phyloP scores from a whole-genome alignment of 768 basidiomycete genomes.

The Tylopilus sp. region DNA sequence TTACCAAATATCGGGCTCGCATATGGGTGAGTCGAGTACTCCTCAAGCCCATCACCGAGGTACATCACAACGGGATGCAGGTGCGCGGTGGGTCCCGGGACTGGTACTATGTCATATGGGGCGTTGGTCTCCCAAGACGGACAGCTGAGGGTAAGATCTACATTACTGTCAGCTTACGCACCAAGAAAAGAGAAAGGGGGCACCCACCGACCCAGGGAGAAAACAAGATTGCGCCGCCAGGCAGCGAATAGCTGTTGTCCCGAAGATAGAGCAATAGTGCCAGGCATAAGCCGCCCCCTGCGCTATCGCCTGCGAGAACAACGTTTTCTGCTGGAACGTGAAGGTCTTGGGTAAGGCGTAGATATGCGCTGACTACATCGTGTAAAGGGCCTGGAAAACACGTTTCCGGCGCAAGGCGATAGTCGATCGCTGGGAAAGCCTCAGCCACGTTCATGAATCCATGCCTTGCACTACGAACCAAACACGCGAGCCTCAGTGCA shows the following conservation, averaged over 20 bases:
- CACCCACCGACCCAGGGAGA: slow-evolving; percentile 95
- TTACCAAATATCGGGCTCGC: slow-evolving; percentile 94
- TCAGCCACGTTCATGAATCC: background rate
- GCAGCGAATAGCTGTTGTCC: slow-evolving; percentile 84
- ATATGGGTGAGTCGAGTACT: slow-evolving; percentile 93
- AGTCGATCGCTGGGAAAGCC: slow-evolving; percentile 76
- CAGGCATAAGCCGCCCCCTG: slow-evolving; percentile 84
- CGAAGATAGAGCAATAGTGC: slow-evolving; percentile 91
- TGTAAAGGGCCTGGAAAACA: slow-evolving; percentile 86
- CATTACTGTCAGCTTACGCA: slow-evolving; percentile 6
- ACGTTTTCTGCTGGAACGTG: slow-evolving; percentile 91
- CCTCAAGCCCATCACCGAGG: slow-evolving; percentile 74
- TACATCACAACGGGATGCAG: slow-evolving; percentile 94
- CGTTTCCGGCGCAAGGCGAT: slow-evolving; percentile 94
- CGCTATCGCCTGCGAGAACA: slow-evolving; percentile 85
- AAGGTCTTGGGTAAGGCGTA: slow-evolving; percentile 84
- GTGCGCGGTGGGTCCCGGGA: slow-evolving; percentile 71
- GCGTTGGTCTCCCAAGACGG: slow-evolving; percentile 98
- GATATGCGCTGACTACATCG: slow-evolving; percentile 84
- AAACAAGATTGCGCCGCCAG: slow-evolving; percentile 83
- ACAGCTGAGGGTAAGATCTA: slow-evolving; percentile 94
- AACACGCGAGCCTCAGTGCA: slow-evolving; percentile 88
- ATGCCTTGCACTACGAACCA: slow-evolving; percentile 38
- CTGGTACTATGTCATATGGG: slow-evolving; percentile 77
- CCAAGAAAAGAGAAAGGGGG: background rate